Evolutionary conservation across 768 basidiomycete genomes (phyloP), one percentile per base, ranked within the genome.

Genomic region (Tricholoma furcatifolium): DNA sequence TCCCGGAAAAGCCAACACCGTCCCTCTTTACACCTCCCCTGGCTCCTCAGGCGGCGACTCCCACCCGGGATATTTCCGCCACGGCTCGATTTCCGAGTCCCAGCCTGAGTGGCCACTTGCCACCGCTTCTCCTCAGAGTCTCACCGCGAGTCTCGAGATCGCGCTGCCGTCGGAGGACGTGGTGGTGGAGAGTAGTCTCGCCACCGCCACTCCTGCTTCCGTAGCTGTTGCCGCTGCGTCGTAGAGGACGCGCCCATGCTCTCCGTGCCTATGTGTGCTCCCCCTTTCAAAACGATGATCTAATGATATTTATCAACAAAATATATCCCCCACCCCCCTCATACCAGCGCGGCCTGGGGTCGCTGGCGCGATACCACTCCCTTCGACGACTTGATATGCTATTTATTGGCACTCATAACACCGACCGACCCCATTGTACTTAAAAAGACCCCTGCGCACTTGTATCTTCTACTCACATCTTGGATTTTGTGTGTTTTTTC

Each of bases 351-450:
- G 54, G 57, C 54, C 54, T 47, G 62, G 60, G 58, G 58, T 57
- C 55, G 60, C 52, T 50, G 49, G 56, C 51, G 60, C 60, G 59
- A 60, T 64, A 61, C 62, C 62, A 53, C 36, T 4, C 24, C 32
- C 46, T 27, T 44, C 24, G 39, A 15, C 45, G 15, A 18, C 18
- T 53, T 58, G 49, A 57, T 57, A 36, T 42, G 11, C 11, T 64
- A 65, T 61, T 60, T 61, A 62, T 62, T 59, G 43, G 48, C 59
- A 43, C 47, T 50, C 52, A 30, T 23, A 42, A 39, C 31, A 35
- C 30, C 38, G 34, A 6, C 20, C 50, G 18, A 14, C 36, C 36
- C 32, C 42, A 31, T 44, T 50, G 54, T 49, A 49, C 42, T 34
- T 38, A 44, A 50, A n/a, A 51, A 47, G 8, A 32, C n/a, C 15